These are phyloP conservation scores for Diospyros kaki DNA, from an alignment of 148 eudicot species.

Conservation along the genomic window DNA sequence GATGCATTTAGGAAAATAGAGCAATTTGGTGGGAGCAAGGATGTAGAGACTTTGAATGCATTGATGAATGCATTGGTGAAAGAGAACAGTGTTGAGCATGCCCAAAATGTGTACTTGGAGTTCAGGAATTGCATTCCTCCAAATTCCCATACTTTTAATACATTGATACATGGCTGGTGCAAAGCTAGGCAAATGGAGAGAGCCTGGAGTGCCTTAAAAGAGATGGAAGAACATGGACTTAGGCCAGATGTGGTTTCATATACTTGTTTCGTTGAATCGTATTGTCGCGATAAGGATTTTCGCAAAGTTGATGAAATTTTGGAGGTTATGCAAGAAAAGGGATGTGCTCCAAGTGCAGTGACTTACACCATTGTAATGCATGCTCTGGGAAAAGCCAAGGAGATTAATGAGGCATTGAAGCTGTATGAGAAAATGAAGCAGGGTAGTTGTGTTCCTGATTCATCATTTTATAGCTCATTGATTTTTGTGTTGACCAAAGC, in stretches of 20 bases:
- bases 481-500: conserved; percentile 42
- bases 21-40: conserved; percentile 44
- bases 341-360: conserved; percentile 55
- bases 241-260: conserved; percentile 51
- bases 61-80: conserved; percentile 68
- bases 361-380: conserved; percentile 76
- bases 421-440: conserved; percentile 62
- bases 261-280: conserved; percentile 55
- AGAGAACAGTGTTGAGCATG: conserved; percentile 58
- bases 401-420: conserved; percentile 47
- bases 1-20: conserved; percentile 48
- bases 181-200: conserved; percentile 48
- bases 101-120: conserved; percentile 51
- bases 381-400: conserved; percentile 71
- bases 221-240: conserved; percentile 59
- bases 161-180: conserved; percentile 83
- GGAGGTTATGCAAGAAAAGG: conserved; percentile 60
- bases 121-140: conserved; percentile 48
- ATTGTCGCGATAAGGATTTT: conserved; percentile 61
- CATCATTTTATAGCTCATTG: conserved; percentile 56
- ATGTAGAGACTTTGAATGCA: conserved; percentile 43
- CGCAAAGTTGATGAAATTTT: conserved; percentile 56
- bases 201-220: conserved; percentile 41
- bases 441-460: conserved; percentile 54
- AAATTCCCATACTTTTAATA: conserved; percentile 40